Base-by-base conservation (phyloP, 129 eudicot genomes). In the Glebionis coronaria region DNA sequence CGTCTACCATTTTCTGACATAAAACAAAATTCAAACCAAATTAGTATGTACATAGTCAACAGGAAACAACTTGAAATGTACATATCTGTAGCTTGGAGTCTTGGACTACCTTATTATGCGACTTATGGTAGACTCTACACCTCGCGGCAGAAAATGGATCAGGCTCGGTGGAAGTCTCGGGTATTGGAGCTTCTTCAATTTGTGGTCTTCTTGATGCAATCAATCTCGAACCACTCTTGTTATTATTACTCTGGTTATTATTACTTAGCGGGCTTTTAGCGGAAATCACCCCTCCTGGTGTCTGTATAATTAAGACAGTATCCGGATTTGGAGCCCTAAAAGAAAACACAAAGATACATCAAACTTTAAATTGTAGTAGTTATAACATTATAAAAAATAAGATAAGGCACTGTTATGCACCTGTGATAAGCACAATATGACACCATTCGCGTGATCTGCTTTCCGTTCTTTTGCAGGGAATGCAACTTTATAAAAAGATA, bases 391-490 rank as follows among this genome's bases (percentile, higher is more conserved):
- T 35, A 35, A 35, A 35, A 18, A 0, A 19, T 40, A 40, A 19
- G 23, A 15, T 18, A 19, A 44, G 20, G 6, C 31, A 19, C n/a
- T 61, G 47, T 70, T 58, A 59, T 46, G 3, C 45, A 70, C 96
- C 97, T 93, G 90, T 93, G 99, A 71, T 86, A 93, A 49, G 99
- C 90, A 21, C 99, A 93, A 69, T 88, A 89, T 3, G 99, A 93
- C 63, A 93, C 95, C 99, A 86, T 93, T 55, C 83, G 86, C n/a
- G 97, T 93, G 28, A 84, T 73, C 78, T 87, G 99, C 70, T 86
- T 93, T 65, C 98, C 97, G 29, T 83, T 89, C 77, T 93, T 93
- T 62, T 93, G 93, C 79, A 84, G 67, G 83, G 84, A 78, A 76
- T 93, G 99, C 77, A 93, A 67, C 95, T 87, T 35, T 35, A 70